Evolutionary conservation across 192 early-diverging fungal species (phyloP).

Genomic region (Backusella mclennaniae): DNA sequence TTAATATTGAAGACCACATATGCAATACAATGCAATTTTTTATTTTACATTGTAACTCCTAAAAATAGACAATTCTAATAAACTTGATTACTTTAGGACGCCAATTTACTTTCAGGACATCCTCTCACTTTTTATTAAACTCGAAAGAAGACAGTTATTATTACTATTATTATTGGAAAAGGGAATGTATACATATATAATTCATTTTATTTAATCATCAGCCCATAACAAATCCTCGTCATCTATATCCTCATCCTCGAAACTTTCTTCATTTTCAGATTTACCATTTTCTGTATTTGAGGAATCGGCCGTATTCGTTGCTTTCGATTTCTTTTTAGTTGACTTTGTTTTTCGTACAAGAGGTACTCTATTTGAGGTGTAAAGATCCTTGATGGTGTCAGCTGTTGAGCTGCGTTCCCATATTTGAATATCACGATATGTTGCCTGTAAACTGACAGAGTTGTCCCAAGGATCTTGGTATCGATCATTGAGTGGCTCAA

Average conservation of each 20-base stretch:
- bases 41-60: too few relatives aligned
- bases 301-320: not conserved
- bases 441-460: conserved; percentile 19
- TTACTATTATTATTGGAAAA: not conserved
- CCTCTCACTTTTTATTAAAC: too few relatives aligned
- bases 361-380: not conserved
- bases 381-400: not conserved
- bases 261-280: not conserved
- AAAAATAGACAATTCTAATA: too few relatives aligned
- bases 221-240: conserved; percentile 10
- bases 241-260: conserved; percentile 5
- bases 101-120: too few relatives aligned
- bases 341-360: not conserved
- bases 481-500: conserved; percentile 28
- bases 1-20: too few relatives aligned
- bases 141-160: too few relatives aligned
- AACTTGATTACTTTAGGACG: too few relatives aligned
- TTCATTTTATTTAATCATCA: not conserved
- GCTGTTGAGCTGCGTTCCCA: conserved; percentile 21
- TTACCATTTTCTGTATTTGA: not conserved
- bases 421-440: conserved; percentile 21
- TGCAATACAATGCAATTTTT: too few relatives aligned
- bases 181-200: not conserved
- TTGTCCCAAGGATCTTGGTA: conserved; percentile 38
- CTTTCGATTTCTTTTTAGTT: not conserved